phyloP scores from a whole-genome alignment of 2,329 filamentous ascomycete genomes.

The Aspergillus ustus region DNA sequence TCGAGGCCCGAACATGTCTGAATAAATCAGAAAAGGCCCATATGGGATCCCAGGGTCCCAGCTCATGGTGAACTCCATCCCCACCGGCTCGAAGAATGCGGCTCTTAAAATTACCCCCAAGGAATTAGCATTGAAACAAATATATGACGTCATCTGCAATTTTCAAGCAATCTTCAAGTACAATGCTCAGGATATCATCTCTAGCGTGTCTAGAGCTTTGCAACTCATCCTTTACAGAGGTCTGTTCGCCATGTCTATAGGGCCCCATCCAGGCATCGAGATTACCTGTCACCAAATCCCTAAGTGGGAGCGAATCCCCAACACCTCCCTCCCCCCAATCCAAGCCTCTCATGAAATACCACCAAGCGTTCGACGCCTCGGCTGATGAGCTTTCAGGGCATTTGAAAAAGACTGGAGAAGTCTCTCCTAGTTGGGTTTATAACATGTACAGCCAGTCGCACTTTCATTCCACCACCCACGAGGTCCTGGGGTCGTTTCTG shows the following conservation, averaged over 20 bases:
- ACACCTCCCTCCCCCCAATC: slow-evolving; percentile 66
- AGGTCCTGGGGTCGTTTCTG: slow-evolving; percentile 66
- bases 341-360: slow-evolving; percentile 70
- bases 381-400: slow-evolving; percentile 61
- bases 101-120: neutral
- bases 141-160: neutral
- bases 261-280: slow-evolving; percentile 55
- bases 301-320: slow-evolving; percentile 58
- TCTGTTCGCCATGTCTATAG: slow-evolving; percentile 39
- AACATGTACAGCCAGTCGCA: slow-evolving; percentile 70
- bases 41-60: no score
- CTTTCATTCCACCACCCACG: slow-evolving; percentile 70
- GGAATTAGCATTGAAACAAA: neutral
- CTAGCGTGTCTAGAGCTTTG: no score
- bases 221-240: neutral
- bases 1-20: neutral
- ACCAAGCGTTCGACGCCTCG: slow-evolving; percentile 58
- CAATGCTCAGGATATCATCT: no score
- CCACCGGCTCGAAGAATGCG: neutral
- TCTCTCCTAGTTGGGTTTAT: slow-evolving; percentile 69
- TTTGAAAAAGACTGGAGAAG: slow-evolving; percentile 58
- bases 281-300: slow-evolving; percentile 66
- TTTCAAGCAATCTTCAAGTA: neutral
- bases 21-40: no score
- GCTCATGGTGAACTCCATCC: no score